Percentiles rank a stretch among this genome's conserved stretches.
Conservation (phyloP, 306 rosid species). For the Pyrus pyrifolia region DNA sequence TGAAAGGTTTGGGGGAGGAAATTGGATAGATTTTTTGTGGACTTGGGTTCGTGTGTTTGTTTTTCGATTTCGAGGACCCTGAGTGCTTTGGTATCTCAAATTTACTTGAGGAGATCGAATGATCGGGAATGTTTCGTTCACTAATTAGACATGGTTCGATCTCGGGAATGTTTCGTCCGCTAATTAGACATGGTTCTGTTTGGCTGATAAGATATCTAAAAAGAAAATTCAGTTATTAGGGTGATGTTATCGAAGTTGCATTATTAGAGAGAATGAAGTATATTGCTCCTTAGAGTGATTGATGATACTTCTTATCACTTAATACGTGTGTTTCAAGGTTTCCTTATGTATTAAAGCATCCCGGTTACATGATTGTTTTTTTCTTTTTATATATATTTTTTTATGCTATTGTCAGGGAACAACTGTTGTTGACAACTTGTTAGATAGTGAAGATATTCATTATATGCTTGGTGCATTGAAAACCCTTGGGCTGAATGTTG, state of each 20-base stretch:
- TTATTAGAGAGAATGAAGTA: neutral
- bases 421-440: constrained; percentile 91
- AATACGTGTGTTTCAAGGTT: neutral
- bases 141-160: neutral
- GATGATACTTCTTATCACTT: neutral
- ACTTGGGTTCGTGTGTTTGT: neutral
- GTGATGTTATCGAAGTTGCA: neutral
- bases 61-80: neutral
- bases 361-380: neutral
- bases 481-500: constrained; percentile 75
- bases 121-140: neutral
- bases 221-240: neutral
- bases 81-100: neutral
- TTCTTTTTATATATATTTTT: neutral
- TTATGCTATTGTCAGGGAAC: constrained; percentile 57
- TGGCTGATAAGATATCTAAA: neutral
- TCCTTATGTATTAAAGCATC: neutral
- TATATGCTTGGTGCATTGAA: constrained; percentile 92
- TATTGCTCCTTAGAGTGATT: neutral
- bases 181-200: neutral
- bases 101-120: neutral
- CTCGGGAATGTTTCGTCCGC: neutral
- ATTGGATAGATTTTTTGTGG: neutral
- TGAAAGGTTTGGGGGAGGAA: neutral
- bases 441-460: constrained; percentile 84